phyloP scores from a whole-genome alignment of 31 red algal species.

The Bonnemaisonia californica region DNA sequence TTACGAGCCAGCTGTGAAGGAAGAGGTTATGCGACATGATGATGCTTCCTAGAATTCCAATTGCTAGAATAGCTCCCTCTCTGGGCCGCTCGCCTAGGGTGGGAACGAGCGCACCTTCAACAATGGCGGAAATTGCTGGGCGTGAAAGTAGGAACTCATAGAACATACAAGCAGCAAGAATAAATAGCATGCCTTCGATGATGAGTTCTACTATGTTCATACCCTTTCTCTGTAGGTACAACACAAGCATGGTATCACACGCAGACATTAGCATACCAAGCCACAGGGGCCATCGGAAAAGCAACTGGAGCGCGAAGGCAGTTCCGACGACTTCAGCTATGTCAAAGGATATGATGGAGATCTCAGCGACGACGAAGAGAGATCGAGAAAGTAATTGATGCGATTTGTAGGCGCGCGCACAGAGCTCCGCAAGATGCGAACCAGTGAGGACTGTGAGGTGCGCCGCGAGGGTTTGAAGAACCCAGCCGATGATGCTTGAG shows the following conservation, averaged over 20 bases:
- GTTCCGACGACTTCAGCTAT: slow-evolving; percentile 96
- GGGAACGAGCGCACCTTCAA: slow-evolving; percentile 71
- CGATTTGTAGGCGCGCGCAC: slow-evolving; percentile 51
- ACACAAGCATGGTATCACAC: slow-evolving; percentile 82
- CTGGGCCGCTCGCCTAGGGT: slow-evolving; percentile 30
- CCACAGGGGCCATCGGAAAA: slow-evolving; percentile 83
- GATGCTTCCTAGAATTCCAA: slow-evolving; percentile 87
- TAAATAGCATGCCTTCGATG: slow-evolving; percentile 72
- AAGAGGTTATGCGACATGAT: slow-evolving; percentile 98
- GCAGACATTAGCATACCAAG: slow-evolving; percentile 78
- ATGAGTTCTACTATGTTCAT: slow-evolving; percentile 74
- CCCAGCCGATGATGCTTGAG: slow-evolving; percentile 71
- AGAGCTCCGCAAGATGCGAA: slow-evolving; percentile 77
- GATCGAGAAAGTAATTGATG: slow-evolving; percentile 28
- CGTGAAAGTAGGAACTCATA: slow-evolving; percentile 73
- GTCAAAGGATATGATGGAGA: slow-evolving; percentile 87
- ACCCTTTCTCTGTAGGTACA: slow-evolving; percentile 79
- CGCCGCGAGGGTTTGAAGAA: slow-evolving; percentile 81
- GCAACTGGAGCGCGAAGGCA: slow-evolving; percentile 78
- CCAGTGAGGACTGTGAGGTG: slow-evolving; percentile 80
- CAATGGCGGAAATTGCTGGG: slow-evolving; percentile 37
- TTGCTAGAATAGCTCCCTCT: slow-evolving; percentile 61
- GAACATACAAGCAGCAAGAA: slow-evolving; percentile 76
- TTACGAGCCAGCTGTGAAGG: slow-evolving; percentile 70
- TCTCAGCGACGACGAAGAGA: slow-evolving; percentile 70